phyloP scores from a whole-genome alignment of 306 rosid species.

The Herpetospermum pedunculosum region DNA sequence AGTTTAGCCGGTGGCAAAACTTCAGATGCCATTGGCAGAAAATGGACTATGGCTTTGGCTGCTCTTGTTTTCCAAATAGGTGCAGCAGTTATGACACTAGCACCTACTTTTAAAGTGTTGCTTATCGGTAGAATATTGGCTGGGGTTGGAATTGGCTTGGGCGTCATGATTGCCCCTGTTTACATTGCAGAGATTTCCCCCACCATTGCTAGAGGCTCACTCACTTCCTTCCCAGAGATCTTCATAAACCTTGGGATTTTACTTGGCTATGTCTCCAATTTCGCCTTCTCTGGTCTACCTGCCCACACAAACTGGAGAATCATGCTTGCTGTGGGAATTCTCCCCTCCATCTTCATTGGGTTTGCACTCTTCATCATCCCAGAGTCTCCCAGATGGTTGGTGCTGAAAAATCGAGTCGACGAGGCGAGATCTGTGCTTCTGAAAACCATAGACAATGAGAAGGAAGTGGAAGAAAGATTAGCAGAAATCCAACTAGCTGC shows the following conservation, averaged over 20 bases:
- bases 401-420: slow-evolving; percentile 56
- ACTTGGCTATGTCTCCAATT: slow-evolving; percentile 85
- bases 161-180: slow-evolving; percentile 84
- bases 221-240: slow-evolving; percentile 83
- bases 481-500: slow-evolving; percentile 76
- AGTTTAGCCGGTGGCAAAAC: slow-evolving; percentile 88
- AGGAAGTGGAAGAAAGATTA: slow-evolving; percentile 80
- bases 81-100: slow-evolving; percentile 61
- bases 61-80: slow-evolving; percentile 70
- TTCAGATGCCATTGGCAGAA: slow-evolving; percentile 74
- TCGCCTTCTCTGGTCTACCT: slow-evolving; percentile 63
- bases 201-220: slow-evolving; percentile 57
- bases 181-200: slow-evolving; percentile 92
- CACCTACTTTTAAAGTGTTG: slow-evolving; percentile 60
- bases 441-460: slow-evolving; percentile 62
- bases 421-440: slow-evolving; percentile 74
- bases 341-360: slow-evolving; percentile 81
- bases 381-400: slow-evolving; percentile 91
- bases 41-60: slow-evolving; percentile 94
- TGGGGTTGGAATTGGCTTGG: slow-evolving; percentile 86
- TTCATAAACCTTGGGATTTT: slow-evolving; percentile 73
- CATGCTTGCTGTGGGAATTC: slow-evolving; percentile 82
- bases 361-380: slow-evolving; percentile 80
- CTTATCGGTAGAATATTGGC: slow-evolving; percentile 66
- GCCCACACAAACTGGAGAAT: slow-evolving; percentile 73